Evolutionary conservation across 2,329 filamentous ascomycete species (phyloP), one percentile per base, ranked within the genome.

Genomic region (Talaromyces sp.): DNA sequence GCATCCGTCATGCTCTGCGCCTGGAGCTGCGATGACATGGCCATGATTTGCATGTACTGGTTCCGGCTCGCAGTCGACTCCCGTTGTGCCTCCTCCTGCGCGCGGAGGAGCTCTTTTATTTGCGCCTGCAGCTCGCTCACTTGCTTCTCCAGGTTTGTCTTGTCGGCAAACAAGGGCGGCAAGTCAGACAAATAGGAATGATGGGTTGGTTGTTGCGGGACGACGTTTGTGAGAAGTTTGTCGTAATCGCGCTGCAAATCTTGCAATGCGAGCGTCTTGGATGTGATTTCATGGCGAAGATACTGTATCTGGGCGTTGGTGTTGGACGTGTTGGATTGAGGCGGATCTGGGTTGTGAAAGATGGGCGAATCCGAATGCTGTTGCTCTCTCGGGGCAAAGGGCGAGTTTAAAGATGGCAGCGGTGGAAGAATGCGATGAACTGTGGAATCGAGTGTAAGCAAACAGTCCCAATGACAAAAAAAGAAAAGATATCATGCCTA

Each of bases 231-330:
- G 3, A 84, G 74, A 4, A 84, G 73, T 52, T 75, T 77, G 58
- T 82, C 77, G 65, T 85, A 81, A 68, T 84, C 82, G n/a, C 75
- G 74, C 65, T 83, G 81, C 7, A 84, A 71, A 1, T 80, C 82
- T 62, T 82, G 79, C 24, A 83, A 74, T 13, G 79, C 78, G 19
- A 83, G 71, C 4, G 82, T 80, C 64, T 84, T 83, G 60, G 83
- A 72, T 17, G 78, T 82, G 41, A 84, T 75, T 66, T 84, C 80
- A 65, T 83, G 81, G 64, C 84, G 82, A 8, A 84, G 73, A 55
- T 81, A 78, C 55, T 80, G 75, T 21, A 81, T 69, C 59, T 80
- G 77, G 71, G 74, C 53, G 69, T 64, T 31, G 17, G 17, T 52
- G 27, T n/a, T 29, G 17, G 49, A 27, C 14, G 0, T 29, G 17